These are phyloP conservation scores for Vitellaria paradoxa DNA, from an alignment of 179 eudicot species.

Conservation along the genomic window DNA sequence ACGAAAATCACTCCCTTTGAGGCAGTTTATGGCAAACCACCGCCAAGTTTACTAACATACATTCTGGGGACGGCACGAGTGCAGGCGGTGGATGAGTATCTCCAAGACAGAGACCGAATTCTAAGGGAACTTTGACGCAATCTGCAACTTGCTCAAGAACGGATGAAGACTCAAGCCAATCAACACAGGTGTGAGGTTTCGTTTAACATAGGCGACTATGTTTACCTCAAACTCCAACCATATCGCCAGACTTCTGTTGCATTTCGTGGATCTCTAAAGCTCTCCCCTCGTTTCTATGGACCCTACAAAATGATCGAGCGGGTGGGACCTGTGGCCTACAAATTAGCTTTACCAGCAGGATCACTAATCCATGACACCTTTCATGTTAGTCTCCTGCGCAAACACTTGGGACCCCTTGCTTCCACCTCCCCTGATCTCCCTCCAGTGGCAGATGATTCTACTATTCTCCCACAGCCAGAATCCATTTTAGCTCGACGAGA, in stretches of 20 bases:
- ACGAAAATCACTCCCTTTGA: slow-evolving; percentile 4
- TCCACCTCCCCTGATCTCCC: not conserved
- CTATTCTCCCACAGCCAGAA: not conserved
- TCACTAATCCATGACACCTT: not conserved
- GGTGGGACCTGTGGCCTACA: slow-evolving; percentile 4
- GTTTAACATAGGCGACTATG: not conserved
- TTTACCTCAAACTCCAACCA: not conserved
- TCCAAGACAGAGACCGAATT: not conserved
- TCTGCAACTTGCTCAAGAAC: not conserved
- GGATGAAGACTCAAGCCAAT: not conserved
- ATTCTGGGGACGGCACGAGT: not conserved
- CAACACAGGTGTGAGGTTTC: not conserved
- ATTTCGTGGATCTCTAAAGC: not conserved
- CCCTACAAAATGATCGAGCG: not conserved
- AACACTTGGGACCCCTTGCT: not conserved
- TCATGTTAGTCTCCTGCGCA: not conserved
- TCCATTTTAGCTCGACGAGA: not conserved
- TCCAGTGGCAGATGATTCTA: not conserved
- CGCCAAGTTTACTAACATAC: not conserved
- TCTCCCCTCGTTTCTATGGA: not conserved
- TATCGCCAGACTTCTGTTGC: not conserved
- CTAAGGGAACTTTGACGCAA: not conserved
- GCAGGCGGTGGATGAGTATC: not conserved
- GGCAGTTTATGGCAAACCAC: not conserved
- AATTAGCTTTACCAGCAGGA: not conserved